These are phyloP conservation scores for Debaryomyces castellii DNA, from an alignment of 805 yeast genomes.

Conservation along the genomic window DNA sequence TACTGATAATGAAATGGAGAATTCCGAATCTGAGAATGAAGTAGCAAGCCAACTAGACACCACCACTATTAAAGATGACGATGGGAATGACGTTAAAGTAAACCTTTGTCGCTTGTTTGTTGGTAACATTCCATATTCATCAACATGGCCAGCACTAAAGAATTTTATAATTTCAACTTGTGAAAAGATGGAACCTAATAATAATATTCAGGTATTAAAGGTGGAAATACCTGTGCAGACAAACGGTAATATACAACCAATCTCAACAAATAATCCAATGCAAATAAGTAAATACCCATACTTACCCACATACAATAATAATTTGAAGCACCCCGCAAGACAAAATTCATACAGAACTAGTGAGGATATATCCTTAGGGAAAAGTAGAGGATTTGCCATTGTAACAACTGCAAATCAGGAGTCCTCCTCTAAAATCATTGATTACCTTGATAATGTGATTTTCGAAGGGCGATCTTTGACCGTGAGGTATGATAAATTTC, in stretches of 20 bases:
- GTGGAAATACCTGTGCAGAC: constrained; percentile 44
- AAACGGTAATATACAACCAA: not conserved
- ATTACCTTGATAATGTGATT: constrained; percentile 47
- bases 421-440: constrained; percentile 50
- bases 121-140: constrained; percentile 55
- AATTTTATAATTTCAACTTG: constrained; percentile 23
- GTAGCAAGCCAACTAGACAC: constrained; percentile 5
- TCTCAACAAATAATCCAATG: not conserved
- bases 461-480: constrained; percentile 62
- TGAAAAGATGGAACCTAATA: constrained; percentile 25
- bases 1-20: constrained; percentile 1
- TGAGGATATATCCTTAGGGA: not conserved
- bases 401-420: constrained; percentile 49
- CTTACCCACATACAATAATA: not conserved
- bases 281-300: constrained; percentile 7
- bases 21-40: constrained; percentile 4
- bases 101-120: constrained; percentile 48
- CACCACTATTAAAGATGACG: constrained; percentile 19
- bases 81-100: constrained; percentile 30
- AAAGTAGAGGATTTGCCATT: constrained; percentile 62
- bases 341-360: not conserved
- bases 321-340: not conserved
- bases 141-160: constrained; percentile 36
- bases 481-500: constrained; percentile 59
- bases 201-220: constrained; percentile 25